Evolutionary conservation across 805 yeast genomes (phyloP).

Genomic region (Wickerhamiella shivajii): DNA sequence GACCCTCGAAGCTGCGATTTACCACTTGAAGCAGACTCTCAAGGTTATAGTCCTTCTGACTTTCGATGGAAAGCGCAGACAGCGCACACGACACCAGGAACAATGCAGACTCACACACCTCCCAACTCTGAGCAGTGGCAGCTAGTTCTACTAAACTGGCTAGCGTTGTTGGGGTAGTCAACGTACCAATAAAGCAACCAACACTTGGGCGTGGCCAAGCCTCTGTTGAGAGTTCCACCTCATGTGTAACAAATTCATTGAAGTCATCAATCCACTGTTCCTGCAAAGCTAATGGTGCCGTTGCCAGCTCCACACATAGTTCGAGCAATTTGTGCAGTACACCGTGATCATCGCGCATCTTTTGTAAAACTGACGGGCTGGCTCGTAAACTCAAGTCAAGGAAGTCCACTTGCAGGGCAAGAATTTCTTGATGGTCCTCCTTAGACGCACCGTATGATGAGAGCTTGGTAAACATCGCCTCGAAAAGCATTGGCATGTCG

Average conservation of each 20-base stretch:
- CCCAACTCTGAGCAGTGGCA: constrained; percentile 6
- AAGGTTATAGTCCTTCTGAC: constrained; percentile 5
- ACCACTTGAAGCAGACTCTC: no score
- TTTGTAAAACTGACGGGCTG: constrained; percentile 1
- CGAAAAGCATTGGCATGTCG: constrained; percentile 12
- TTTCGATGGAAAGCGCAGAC: constrained; percentile 14
- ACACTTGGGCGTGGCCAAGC: constrained; percentile 45
- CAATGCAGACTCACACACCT: constrained; percentile 13
- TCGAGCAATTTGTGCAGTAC: constrained; percentile 9
- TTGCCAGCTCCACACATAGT: constrained; percentile 27
- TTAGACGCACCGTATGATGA: constrained; percentile 1
- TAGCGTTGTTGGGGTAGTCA: constrained; percentile 19
- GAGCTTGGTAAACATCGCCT: constrained; percentile 3
- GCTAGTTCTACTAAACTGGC: constrained; percentile 8
- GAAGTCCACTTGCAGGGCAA: constrained; percentile 13
- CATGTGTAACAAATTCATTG: constrained; percentile 57
- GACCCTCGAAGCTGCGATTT: no score
- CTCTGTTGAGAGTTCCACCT: constrained; percentile 50
- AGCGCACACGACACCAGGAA: constrained; percentile 14
- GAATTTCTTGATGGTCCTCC: constrained; percentile 10
- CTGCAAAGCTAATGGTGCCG: constrained; percentile 29
- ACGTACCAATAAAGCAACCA: constrained; percentile 40
- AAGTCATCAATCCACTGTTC: constrained; percentile 44
- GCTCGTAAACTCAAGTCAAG: constrained; percentile 11
- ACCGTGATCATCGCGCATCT: constrained; percentile 3